A percentile compares a stretch with the other conserved stretches of the same genome.
phyloP scores from a whole-genome alignment of 352 stramenopile genomes.

The Globisporangium spiculum region DNA sequence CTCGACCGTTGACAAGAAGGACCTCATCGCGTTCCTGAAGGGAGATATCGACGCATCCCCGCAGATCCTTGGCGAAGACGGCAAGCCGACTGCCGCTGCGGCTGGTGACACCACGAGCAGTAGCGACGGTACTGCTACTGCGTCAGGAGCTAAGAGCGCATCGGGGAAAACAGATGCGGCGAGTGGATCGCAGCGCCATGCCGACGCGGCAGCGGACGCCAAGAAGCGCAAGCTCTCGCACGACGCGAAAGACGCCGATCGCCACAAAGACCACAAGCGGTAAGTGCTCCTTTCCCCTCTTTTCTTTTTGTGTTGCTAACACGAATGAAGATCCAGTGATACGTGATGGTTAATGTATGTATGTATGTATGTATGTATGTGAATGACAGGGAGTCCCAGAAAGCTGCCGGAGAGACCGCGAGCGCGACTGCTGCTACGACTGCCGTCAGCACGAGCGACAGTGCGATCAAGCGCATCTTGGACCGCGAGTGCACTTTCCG shows the following conservation, averaged over 20 bases:
- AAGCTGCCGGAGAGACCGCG: slow-evolving; percentile 20
- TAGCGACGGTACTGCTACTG: not conserved
- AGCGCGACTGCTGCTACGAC: not conserved
- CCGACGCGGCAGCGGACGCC: slow-evolving; percentile 4
- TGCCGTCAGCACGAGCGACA: slow-evolving; percentile 26
- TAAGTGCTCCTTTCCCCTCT: not conserved
- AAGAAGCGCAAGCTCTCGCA: slow-evolving; percentile 52
- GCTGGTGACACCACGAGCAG: slow-evolving; percentile 1
- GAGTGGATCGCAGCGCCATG: not conserved
- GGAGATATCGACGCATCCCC: slow-evolving; percentile 77
- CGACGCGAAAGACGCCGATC: slow-evolving; percentile 24
- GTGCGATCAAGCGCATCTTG: slow-evolving; percentile 55
- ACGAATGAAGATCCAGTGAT: not conserved
- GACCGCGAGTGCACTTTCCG: slow-evolving; percentile 67
- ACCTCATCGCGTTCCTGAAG: slow-evolving; percentile 82
- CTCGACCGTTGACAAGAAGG: slow-evolving; percentile 86
- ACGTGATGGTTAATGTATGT: not conserved
- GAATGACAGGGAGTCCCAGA: slow-evolving; percentile 26
- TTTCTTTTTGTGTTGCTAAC: not conserved
- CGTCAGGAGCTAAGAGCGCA: slow-evolving; percentile 10
- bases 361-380: not conserved
- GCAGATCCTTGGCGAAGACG: slow-evolving; percentile 51
- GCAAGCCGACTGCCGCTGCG: slow-evolving; percentile 6
- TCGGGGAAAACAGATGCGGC: slow-evolving; percentile 14
- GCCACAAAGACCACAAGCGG: slow-evolving; percentile 46